Evolutionary conservation across 163 green algal species (phyloP), one percentile per base, ranked within the genome.

Genomic region (Smithsoniella earleae): DNA sequence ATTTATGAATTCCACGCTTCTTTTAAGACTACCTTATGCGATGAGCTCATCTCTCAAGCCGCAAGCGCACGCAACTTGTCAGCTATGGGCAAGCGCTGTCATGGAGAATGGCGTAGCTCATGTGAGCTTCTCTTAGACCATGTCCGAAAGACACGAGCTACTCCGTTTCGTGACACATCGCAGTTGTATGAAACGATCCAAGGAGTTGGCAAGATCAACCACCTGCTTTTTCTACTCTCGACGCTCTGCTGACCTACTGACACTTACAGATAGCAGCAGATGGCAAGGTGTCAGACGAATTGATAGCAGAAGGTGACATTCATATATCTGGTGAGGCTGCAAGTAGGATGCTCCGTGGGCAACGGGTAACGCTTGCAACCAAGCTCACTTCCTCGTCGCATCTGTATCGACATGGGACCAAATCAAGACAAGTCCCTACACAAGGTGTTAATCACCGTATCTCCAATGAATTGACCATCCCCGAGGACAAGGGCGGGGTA

Each of bases 1-100:
- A 36, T 88, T 88, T 74, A 44, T 74, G 3, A 80, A 79, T 64
- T 73, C 55, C 13, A 63, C 74, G 2, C 82, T 88, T 20, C 58
- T 88, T 36, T 58, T 88, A 77, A 76, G 75, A 3, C 63, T 86
- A 36, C 76, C 75, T 1, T 37, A 72, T 27, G 49, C 76, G 1
- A 55, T 84, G 65, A 65, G 55, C 33, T n/a, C 58, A 25, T 36
- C 34, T 18, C 58, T 69, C 5, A 69, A 69, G 25, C 58, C 58
- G 5, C 58, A 40, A 13, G 25, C 58, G 20, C 40, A 45, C 30
- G 30, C 43, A 38, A n/a, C 10, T 38, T 69, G 58, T 36, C 34
- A 30, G 6, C 25, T 69, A 4, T 69, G 58, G 58, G 58, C 58
- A 45, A 34, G 30, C 43, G 30, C 58, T 16, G 20, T 6, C 16